phyloP scores from a whole-genome alignment of 2,329 filamentous ascomycete genomes.

The Alternaria triticimaculans region DNA sequence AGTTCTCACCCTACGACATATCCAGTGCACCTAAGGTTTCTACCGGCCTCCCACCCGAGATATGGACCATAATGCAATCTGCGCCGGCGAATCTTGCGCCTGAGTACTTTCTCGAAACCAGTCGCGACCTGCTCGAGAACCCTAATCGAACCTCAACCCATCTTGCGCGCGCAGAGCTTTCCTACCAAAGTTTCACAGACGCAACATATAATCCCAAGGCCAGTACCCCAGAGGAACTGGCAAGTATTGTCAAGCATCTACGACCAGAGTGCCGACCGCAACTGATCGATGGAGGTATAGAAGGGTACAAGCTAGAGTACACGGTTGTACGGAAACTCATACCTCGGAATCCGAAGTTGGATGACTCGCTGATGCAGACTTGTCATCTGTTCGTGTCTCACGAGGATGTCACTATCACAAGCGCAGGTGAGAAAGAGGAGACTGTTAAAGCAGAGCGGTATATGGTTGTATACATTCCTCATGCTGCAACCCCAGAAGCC shows the following conservation, averaged over 20 bases:
- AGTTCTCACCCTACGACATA: constrained; percentile 46
- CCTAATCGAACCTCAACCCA: constrained; percentile 81
- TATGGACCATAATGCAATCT: constrained; percentile 48
- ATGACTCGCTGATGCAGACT: constrained; percentile 79
- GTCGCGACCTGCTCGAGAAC: constrained; percentile 77
- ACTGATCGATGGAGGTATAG: constrained; percentile 32
- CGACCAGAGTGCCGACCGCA: constrained; percentile 49
- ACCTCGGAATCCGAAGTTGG: constrained; percentile 79
- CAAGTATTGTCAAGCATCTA: constrained; percentile 57
- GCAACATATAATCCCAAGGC: constrained; percentile 43
- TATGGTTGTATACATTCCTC: constrained; percentile 80
- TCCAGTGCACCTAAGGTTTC: constrained; percentile 24
- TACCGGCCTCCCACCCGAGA: constrained; percentile 41
- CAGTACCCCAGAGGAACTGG: constrained; percentile 45
- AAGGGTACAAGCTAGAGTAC: constrained; percentile 59
- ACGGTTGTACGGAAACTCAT: constrained; percentile 78
- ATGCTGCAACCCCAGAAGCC: constrained; percentile 65
- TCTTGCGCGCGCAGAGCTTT: constrained; percentile 79
- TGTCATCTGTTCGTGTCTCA: constrained; percentile 70
- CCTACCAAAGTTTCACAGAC: constrained; percentile 60
- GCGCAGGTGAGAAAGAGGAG: constrained; percentile 31
- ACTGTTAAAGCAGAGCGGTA: constrained; percentile 50
- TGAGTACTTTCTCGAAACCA: constrained; percentile 68
- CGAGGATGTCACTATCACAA: constrained; percentile 15
- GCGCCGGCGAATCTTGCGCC: constrained; percentile 67